Evolutionary conservation across 345 rosid genomes (phyloP).

Genomic region (Ceriops zippeliana): DNA sequence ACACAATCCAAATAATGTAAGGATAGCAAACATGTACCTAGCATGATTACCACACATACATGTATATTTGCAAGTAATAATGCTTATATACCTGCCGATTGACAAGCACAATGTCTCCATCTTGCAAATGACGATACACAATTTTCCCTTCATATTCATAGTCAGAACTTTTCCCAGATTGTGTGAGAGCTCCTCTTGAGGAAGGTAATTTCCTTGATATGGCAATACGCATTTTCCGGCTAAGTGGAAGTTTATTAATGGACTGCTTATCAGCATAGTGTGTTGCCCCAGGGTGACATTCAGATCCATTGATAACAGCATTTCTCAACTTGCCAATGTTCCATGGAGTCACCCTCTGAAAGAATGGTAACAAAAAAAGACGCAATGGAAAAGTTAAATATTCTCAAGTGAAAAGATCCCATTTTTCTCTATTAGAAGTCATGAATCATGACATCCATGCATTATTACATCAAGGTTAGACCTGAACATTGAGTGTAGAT

Average conservation of each 20-base stretch:
- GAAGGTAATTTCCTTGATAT: conserved; percentile 74
- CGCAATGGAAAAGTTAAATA: conserved; percentile 8
- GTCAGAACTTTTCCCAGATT: conserved; percentile 58
- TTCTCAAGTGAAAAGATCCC: neutral
- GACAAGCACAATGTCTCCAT: conserved; percentile 92
- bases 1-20: neutral
- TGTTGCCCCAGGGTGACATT: conserved; percentile 87
- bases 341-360: conserved; percentile 92
- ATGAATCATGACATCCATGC: neutral
- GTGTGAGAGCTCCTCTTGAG: conserved; percentile 61
- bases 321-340: conserved; percentile 64
- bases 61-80: neutral
- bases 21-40: neutral
- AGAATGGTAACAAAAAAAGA: conserved; percentile 12
- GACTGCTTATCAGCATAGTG: conserved; percentile 72
- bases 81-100: conserved; percentile 77
- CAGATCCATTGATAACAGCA: conserved; percentile 82
- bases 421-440: neutral
- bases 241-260: conserved; percentile 45
- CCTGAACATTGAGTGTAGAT: neutral
- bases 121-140: conserved; percentile 83
- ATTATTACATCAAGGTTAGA: neutral
- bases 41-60: neutral
- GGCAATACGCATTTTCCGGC: conserved; percentile 52
- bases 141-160: conserved; percentile 69